phyloP scores from a whole-genome alignment of 768 basidiomycete genomes.

The Lyophyllum shimeji region DNA sequence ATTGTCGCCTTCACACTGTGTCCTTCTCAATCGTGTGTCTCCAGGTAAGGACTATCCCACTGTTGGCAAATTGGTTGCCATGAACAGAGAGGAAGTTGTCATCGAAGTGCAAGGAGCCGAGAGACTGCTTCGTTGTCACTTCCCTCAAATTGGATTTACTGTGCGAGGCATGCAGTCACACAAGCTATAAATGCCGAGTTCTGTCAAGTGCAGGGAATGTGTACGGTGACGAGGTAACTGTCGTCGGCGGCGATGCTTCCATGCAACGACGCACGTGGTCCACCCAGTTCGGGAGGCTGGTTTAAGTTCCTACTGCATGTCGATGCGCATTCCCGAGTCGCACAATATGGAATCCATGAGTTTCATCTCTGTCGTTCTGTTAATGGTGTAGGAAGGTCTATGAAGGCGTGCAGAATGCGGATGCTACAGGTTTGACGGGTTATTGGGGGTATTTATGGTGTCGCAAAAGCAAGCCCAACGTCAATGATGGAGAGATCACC shows the following conservation, averaged over 20 bases:
- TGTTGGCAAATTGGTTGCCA: constrained; percentile 46
- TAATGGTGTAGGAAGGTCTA: too few species aligned
- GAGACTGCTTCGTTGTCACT: constrained; percentile 49
- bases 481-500: too few species aligned
- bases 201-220: not conserved
- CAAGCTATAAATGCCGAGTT: constrained; percentile 10
- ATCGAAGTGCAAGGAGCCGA: constrained; percentile 42
- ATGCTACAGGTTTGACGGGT: too few species aligned
- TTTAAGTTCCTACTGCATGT: too few species aligned
- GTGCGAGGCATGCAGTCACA: constrained; percentile 17
- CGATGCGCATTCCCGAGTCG: too few species aligned
- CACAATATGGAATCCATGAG: too few species aligned
- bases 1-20: not conserved
- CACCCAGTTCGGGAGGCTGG: too few species aligned
- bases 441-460: not conserved
- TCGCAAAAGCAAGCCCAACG: too few species aligned
- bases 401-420: too few species aligned
- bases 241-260: too few species aligned
- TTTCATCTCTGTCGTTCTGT: too few species aligned
- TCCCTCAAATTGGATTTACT: constrained; percentile 46
- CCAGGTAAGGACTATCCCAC: constrained; percentile 43
- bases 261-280: too few species aligned
- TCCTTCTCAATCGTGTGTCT: not conserved
- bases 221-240: not conserved
- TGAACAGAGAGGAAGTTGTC: constrained; percentile 48